A percentile compares a stretch with the other conserved stretches of the same genome.
Evolutionary conservation across 2,329 filamentous ascomycete species (phyloP).

Genomic region (Paraconiothyrium sp.): DNA sequence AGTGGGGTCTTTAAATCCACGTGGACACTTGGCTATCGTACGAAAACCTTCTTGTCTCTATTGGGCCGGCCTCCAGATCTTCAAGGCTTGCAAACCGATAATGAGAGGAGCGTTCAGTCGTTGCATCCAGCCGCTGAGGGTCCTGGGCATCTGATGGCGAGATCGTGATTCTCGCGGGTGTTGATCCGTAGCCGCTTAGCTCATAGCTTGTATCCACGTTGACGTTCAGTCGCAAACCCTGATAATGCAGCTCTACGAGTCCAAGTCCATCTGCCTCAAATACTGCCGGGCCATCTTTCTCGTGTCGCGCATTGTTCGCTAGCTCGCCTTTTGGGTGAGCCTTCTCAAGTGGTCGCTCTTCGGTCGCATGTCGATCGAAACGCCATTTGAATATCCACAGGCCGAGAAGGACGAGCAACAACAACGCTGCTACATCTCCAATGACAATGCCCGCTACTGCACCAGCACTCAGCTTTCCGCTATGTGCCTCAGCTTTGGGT

Average conservation of each 20-base stretch:
- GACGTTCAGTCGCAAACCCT: not conserved
- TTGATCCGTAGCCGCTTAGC: conserved; percentile 2
- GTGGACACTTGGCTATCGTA: conserved; percentile 4
- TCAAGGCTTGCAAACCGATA: not conserved
- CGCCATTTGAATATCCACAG: not conserved
- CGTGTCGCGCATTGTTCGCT: not conserved
- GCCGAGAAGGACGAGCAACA: not conserved
- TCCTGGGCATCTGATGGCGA: not conserved
- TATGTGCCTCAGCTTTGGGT: not conserved
- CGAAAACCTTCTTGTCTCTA: not conserved
- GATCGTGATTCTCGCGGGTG: not conserved
- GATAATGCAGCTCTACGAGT: conserved; percentile 6
- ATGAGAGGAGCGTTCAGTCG: not conserved
- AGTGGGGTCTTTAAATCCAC: conserved; percentile 20
- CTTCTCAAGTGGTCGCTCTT: not conserved
- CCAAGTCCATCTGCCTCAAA: not conserved
- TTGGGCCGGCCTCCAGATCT: not conserved
- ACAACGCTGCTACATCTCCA: not conserved
- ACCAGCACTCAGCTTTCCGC: not conserved
- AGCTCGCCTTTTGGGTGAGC: not conserved
- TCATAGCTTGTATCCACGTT: conserved; percentile 2
- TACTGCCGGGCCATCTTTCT: conserved; percentile 8
- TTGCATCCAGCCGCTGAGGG: not conserved
- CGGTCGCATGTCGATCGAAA: not conserved
- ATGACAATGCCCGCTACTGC: not conserved